Evolutionary conservation across 306 rosid species (phyloP).

Genomic region (cucumber (Cucumis sativus)): DNA sequence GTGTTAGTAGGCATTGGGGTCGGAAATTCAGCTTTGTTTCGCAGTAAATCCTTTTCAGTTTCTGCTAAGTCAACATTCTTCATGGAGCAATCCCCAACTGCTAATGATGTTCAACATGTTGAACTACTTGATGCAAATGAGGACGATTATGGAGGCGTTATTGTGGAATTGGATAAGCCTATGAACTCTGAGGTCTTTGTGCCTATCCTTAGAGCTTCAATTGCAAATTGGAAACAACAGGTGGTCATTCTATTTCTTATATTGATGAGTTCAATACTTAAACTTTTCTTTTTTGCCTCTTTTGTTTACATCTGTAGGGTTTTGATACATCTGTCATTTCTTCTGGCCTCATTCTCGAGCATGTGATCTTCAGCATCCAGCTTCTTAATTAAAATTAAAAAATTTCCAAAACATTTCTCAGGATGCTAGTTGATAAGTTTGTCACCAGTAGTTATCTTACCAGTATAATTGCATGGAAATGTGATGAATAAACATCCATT

Average conservation of each 20-base stretch:
- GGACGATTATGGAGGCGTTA: conserved; percentile 63
- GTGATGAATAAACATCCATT: not conserved
- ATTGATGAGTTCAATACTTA: not conserved
- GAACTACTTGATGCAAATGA: conserved; percentile 33
- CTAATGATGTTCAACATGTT: conserved; percentile 24
- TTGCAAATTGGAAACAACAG: conserved; percentile 62
- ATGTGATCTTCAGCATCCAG: not conserved
- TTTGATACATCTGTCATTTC: not conserved
- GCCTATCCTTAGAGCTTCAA: conserved; percentile 46
- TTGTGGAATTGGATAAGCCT: conserved; percentile 41
- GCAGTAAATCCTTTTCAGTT: conserved; percentile 13
- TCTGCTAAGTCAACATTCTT: conserved; percentile 16
- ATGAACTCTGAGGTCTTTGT: conserved; percentile 38
- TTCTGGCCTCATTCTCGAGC: not conserved
- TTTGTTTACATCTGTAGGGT: not conserved
- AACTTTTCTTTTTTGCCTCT: not conserved
- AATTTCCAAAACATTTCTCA: not conserved
- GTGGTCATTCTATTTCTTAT: conserved; percentile 17
- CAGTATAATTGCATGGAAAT: not conserved
- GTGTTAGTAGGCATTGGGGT: conserved; percentile 11
- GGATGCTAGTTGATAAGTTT: not conserved
- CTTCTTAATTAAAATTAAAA: not conserved
- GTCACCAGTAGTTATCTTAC: not conserved
- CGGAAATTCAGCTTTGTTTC: conserved; percentile 3
- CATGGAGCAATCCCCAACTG: conserved; percentile 15